These are phyloP conservation scores for Naganishia onofrii DNA, from an alignment of 768 basidiomycete species.

Conservation along the genomic window DNA sequence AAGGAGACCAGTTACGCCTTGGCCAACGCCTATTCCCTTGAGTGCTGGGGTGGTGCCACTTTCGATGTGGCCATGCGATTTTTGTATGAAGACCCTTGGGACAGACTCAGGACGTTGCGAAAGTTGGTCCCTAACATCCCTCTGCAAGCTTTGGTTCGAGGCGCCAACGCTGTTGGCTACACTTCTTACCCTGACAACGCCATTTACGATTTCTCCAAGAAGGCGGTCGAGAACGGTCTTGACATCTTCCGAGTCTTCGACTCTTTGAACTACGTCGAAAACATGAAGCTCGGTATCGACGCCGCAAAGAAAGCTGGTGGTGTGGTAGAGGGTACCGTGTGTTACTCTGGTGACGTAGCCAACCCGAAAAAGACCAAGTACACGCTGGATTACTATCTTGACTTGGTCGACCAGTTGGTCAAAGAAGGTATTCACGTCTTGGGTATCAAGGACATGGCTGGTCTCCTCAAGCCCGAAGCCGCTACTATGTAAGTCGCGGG, in stretches of 20 bases:
- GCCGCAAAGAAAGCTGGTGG: conserved; percentile 99
- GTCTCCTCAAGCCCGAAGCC: conserved; percentile 88
- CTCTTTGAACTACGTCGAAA: conserved; percentile 96
- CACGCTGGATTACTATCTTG: conserved; percentile 93
- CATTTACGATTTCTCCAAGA: conserved; percentile 99
- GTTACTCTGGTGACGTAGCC: conserved; percentile 97
- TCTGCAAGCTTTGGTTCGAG: conserved; percentile 94
- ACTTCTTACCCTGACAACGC: conserved; percentile 92
- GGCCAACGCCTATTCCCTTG: conserved; percentile 90
- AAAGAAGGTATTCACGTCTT: conserved; percentile 93
- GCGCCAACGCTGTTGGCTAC: conserved; percentile 98
- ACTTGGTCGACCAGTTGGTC: conserved; percentile 90
- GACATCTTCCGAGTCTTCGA: conserved; percentile 99
- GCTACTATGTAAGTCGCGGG: conserved; percentile 69
- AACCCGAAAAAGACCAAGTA: conserved; percentile 94
- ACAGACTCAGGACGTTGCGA: conserved; percentile 87
- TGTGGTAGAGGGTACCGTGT: conserved; percentile 94
- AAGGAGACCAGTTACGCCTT: conserved; percentile 95
- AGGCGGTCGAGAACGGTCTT: conserved; percentile 98
- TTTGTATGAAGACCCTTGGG: conserved; percentile 99
- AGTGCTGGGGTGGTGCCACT: conserved; percentile 99
- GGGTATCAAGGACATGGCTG: conserved; percentile 99
- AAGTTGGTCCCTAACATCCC: conserved; percentile 98
- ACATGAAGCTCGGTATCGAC: conserved; percentile 98
- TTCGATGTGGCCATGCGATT: conserved; percentile 99